Percentiles rank a stretch among this genome's conserved stretches.
These are phyloP conservation scores for Hypoxylon fragiforme DNA, from an alignment of 495 filamentous ascomycete genomes.

Conservation along the genomic window DNA sequence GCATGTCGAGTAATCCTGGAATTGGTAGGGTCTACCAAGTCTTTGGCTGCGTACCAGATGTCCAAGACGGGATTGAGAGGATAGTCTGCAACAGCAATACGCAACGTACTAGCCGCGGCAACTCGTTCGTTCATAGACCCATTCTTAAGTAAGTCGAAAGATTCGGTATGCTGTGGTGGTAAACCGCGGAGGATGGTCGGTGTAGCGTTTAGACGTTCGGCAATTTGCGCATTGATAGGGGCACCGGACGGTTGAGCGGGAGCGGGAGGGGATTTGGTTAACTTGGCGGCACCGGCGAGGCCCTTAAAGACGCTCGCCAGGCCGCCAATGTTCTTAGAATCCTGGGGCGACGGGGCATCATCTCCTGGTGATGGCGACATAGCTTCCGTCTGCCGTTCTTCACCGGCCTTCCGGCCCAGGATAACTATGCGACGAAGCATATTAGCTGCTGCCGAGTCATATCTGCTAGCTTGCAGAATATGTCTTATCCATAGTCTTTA, in stretches of 20 bases:
- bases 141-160: slow-evolving; percentile 48
- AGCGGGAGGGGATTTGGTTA: slow-evolving; percentile 48
- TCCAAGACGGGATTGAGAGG: slow-evolving; percentile 58
- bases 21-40: slow-evolving; percentile 62
- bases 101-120: slow-evolving; percentile 58
- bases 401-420: slow-evolving; percentile 47
- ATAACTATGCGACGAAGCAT: slow-evolving; percentile 52
- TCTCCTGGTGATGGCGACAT: slow-evolving; percentile 63
- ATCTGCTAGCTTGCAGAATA: slow-evolving; percentile 1
- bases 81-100: slow-evolving; percentile 58
- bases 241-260: slow-evolving; percentile 38
- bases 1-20: slow-evolving; percentile 55
- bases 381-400: slow-evolving; percentile 41
- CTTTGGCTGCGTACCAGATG: slow-evolving; percentile 67
- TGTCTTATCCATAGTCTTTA: slow-evolving; percentile 1
- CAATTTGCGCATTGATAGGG: slow-evolving; percentile 34
- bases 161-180: slow-evolving; percentile 47
- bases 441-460: slow-evolving; percentile 36
- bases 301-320: slow-evolving; percentile 61
- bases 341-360: slow-evolving; percentile 50
- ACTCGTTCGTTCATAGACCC: slow-evolving; percentile 55
- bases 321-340: slow-evolving; percentile 51
- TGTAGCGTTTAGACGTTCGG: slow-evolving; percentile 39
- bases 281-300: slow-evolving; percentile 50
- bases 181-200: slow-evolving; percentile 38